These are phyloP conservation scores for Solanum bulbocastanum DNA, from an alignment of 257 asterid genomes.

Conservation along the genomic window DNA sequence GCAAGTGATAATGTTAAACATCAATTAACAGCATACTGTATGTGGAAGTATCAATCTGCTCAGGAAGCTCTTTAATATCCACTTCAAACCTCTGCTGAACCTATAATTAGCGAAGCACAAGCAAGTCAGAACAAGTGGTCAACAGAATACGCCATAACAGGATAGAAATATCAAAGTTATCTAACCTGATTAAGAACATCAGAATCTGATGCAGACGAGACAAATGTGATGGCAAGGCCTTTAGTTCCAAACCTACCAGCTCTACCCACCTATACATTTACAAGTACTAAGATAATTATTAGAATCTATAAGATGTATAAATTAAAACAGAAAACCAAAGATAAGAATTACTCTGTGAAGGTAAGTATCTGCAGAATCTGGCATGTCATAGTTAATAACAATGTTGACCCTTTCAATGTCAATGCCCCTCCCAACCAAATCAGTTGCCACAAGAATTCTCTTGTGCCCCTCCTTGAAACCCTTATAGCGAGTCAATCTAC, in stretches of 20 bases:
- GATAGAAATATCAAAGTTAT: not conserved
- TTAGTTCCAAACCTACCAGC: conserved; percentile 93
- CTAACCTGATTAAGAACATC: conserved; percentile 78
- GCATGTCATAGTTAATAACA: conserved; percentile 89
- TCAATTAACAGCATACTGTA: conserved; percentile 45
- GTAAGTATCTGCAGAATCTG: conserved; percentile 85
- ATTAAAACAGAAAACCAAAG: not conserved
- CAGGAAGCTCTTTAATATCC: conserved; percentile 74
- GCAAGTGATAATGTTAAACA: not conserved
- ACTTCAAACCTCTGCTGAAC: conserved; percentile 84
- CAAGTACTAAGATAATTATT: not conserved
- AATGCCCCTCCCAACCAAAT: conserved; percentile 88
- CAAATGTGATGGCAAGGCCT: conserved; percentile 91
- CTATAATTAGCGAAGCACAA: conserved; percentile 19
- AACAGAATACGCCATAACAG: not conserved
- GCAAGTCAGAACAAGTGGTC: not conserved
- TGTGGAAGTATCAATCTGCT: conserved; percentile 76
- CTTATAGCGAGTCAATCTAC: conserved; percentile 77
- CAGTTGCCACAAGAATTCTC: conserved; percentile 88
- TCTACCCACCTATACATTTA: conserved; percentile 57
- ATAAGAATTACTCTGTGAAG: conserved; percentile 60
- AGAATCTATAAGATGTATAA: not conserved
- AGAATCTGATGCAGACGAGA: conserved; percentile 81
- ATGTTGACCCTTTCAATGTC: conserved; percentile 94
- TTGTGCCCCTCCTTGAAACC: conserved; percentile 86